Evolutionary conservation across 495 filamentous ascomycete genomes (phyloP), one percentile per base, ranked within the genome.

Genomic region (Tuber magnatum): DNA sequence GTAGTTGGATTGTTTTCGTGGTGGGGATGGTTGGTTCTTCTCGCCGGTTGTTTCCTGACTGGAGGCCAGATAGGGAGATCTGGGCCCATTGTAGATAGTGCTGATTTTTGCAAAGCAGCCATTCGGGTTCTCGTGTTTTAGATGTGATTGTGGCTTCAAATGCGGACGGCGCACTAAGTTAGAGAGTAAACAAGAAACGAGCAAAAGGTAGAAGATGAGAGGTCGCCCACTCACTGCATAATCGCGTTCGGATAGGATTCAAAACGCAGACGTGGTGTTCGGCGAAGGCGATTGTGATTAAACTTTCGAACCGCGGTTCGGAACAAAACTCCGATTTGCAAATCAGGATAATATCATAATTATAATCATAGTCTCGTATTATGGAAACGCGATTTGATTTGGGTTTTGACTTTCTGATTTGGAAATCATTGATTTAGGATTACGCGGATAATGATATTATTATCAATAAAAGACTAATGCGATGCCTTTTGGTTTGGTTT

Each of bases 1-100:
- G 28, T 83, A 83, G 72, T 83, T 81, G 28, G 81, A 83, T 71
- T 83, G 77, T 46, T 80, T 78, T 70, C 81, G 81, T 24, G 80
- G 75, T 3, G 80, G 80, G 43, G 80, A 82, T 24, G 80, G 40
- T 70, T 73, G 48, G 73, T 46, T 35, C 70, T 46, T 56, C 77
- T 81, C 22, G 39, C 32, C 38, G 78, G 44, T 14, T 71, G 78
- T 65, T 80, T 77, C 43, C 78, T 75, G 24, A 69, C 61, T n/a
- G 51, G 69, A 71, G 77, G 78, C 32, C 78, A 77, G 28, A 78
- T 72, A 65, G 56, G 51, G 43, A 76, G 28, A 61, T 81, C 81
- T n/a, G 80, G 80, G 51, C 81, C 80, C 74, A 80, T 77, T 12
- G 80, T 69, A 69, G 77, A 51, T 70, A 79, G 71, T 71, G 75